Evolutionary conservation across 352 stramenopile genomes (phyloP), one percentile per base, ranked within the genome.

Genomic region (Albugo candida): DNA sequence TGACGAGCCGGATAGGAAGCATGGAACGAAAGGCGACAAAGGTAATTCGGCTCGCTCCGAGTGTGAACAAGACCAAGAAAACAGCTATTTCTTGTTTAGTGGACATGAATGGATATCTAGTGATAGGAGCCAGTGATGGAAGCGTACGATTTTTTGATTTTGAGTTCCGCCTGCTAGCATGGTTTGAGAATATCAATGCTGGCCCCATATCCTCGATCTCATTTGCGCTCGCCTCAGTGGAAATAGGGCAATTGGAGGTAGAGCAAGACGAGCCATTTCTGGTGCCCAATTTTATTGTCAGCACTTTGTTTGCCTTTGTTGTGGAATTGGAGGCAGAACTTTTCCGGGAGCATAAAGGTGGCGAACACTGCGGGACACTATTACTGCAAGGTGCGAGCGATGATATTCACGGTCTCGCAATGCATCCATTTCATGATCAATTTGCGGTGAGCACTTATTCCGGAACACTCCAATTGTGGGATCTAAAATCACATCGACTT

Each of bases 81-180:
- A 62, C 77, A 0, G 53, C 74, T 12, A 55, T 83, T 13, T 80
- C 59, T 13, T 64, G 67, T 21, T 59, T 89, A 19, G 60, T 65
- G 1, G 77, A 88, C 52, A 85, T 91, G 63, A 79, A 94, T 42
- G 70, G 79, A 17, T 93, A 95, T 55, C 58, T 97, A 5, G 80
- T 95, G 31, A 56, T 95, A 17, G 88, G 77, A 10, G 85, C 75
- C 11, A 83, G 65, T 31, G 88, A 97, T 49, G 88, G 87, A 17
- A 70, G 73, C 8, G 81, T 96, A 13, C 75, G 87, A 6, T 94
- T 96, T 57, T 97, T 94, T 54, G 86, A 97, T 63, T 91, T 92
- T 58, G 80, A 89, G 43, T 92, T 96, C 40, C 77, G 87, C 20
- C 68, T 97, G 14, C 69, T 93, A 19, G 81, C 86, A 13, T 97